Evolutionary conservation across 495 filamentous ascomycete genomes (phyloP), one percentile per base, ranked within the genome.

Genomic region (Penicillium bovifimosum): DNA sequence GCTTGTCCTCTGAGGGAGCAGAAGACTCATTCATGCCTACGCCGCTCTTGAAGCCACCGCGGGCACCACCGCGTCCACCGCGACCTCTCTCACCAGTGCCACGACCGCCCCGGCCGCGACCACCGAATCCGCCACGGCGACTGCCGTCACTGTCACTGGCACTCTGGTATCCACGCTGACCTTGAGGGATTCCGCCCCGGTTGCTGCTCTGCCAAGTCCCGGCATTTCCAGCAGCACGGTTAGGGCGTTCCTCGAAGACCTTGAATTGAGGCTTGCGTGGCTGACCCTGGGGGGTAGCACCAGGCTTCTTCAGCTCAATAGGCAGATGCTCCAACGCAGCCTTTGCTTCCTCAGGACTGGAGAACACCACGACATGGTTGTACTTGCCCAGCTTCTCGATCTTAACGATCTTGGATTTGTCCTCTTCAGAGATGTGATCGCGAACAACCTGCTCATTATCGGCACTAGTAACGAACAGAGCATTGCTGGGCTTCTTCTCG

Each of bases 361-460:
- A 75, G 75, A 96, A 96, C 27, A 87, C 84, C 14, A 85, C 90
- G 33, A 95, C 83, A 65, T 86, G 86, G 72, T 88, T 91, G 44
- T 76, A 80, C 55, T 82, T 83, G 18, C 82, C 82, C 72, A 79
- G 84, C 58, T 86, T 87, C 43, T 96, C 89, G 38, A 96, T 79
- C 67, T 86, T 84, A 36, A 73, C 48, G 47, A 96, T 86, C 69
- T 91, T 95, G 9, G 75, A 61, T 65, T 82, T 85, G 63, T 95
- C 88, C 54, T 95, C 88, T 10, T 95, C 84, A 5, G 80, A 66
- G 59, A 99, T 89, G 5, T 92, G 76, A 29, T 87, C 83, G 31
- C 86, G 86, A 6, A 86, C 84, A 17, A 86, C 86, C 24, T 95
- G 86, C 47, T 87, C 86, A 45, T 78, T 85, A 40, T 84, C 84